phyloP scores from a whole-genome alignment of 345 rosid species.

The Carallia pectinifolia region DNA sequence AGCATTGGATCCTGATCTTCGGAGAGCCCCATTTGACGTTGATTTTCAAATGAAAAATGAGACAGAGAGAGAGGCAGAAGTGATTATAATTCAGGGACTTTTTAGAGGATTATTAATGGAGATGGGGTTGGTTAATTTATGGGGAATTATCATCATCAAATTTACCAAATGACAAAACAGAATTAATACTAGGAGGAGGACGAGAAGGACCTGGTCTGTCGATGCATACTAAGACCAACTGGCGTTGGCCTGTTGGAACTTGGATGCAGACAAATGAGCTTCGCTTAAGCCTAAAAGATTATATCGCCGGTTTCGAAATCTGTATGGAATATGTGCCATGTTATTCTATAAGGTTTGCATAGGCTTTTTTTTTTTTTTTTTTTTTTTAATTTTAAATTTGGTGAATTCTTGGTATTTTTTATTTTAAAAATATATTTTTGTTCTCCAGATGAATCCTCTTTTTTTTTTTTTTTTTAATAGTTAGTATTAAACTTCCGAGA shows the following conservation, averaged over 20 bases:
- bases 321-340: not conserved
- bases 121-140: not conserved
- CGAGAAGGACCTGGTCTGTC: conserved; percentile 20
- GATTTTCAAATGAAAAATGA: not conserved
- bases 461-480: too few species aligned
- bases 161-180: too few species aligned
- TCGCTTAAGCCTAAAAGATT: conserved; percentile 1
- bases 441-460: too few species aligned
- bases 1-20: conserved; percentile 35
- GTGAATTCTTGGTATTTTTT: not conserved
- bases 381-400: too few species aligned
- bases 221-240: conserved; percentile 37
- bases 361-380: too few species aligned
- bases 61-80: not conserved
- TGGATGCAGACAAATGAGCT: conserved; percentile 24
- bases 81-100: not conserved
- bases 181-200: not conserved
- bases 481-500: too few species aligned
- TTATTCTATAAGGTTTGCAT: too few species aligned
- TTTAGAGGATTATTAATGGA: not conserved
- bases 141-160: too few species aligned
- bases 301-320: not conserved
- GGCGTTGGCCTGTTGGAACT: conserved; percentile 19
- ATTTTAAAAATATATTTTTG: not conserved
- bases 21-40: conserved; percentile 22